Percentiles rank a stretch among this genome's conserved stretches.
phyloP scores from a whole-genome alignment of 805 yeast species.

The Sugiyamaella smithiae region DNA sequence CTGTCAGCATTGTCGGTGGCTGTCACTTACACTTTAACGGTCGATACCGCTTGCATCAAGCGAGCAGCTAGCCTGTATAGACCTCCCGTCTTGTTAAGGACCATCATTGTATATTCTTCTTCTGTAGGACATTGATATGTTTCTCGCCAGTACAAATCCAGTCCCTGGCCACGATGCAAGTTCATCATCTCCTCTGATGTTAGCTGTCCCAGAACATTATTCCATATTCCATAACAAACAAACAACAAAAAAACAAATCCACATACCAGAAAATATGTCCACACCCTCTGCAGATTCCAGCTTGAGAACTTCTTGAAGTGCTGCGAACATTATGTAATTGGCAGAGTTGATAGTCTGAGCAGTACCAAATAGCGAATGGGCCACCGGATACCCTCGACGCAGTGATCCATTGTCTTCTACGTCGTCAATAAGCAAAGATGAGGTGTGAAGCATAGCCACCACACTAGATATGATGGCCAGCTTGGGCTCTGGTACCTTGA shows the following conservation, averaged over 20 bases:
- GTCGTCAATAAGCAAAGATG: constrained; percentile 77
- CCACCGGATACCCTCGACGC: constrained; percentile 75
- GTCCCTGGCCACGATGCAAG: constrained; percentile 86
- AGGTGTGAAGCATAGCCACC: constrained; percentile 60
- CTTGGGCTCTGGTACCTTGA: constrained; percentile 41
- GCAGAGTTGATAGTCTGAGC: constrained; percentile 83
- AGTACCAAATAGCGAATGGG: constrained; percentile 73
- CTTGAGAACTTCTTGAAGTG: constrained; percentile 50
- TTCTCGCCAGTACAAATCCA: constrained; percentile 88
- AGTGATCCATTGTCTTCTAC: constrained; percentile 74
- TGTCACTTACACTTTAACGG: constrained; percentile 18
- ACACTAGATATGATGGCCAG: constrained; percentile 44
- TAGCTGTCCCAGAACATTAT: no score
- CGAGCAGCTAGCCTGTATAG: constrained; percentile 71
- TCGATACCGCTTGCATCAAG: constrained; percentile 48
- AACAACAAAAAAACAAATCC: neutral
- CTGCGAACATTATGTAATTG: constrained; percentile 74
- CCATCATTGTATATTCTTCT: constrained; percentile 72
- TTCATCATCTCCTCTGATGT: constrained; percentile 69
- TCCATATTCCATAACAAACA: no score
- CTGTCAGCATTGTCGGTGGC: neutral
- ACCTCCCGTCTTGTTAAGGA: constrained; percentile 86
- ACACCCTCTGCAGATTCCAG: constrained; percentile 30
- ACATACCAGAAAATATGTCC: constrained; percentile 18
- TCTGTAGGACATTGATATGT: constrained; percentile 55